These are phyloP conservation scores for Xylariales sp. DNA, from an alignment of 2,329 filamentous ascomycete genomes.

Conservation along the genomic window DNA sequence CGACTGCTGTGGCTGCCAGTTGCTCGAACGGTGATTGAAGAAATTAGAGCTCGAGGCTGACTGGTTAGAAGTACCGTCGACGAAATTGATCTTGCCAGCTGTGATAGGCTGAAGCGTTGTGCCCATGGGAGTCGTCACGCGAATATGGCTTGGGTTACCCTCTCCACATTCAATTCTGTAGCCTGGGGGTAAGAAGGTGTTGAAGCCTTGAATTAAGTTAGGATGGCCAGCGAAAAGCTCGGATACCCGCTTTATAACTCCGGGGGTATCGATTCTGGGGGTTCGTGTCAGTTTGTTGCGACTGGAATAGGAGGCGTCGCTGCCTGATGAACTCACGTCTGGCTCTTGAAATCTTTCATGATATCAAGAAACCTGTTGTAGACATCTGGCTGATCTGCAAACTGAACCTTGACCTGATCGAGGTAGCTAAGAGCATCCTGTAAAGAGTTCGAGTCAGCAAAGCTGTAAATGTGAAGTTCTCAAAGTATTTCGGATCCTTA, in stretches of 20 bases:
- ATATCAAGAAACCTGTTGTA: slow-evolving; percentile 97
- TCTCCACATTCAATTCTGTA: slow-evolving; percentile 96
- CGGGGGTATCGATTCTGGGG: slow-evolving; percentile 83
- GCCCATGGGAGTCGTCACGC: slow-evolving; percentile 96
- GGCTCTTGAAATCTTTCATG: slow-evolving; percentile 99
- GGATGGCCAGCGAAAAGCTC: slow-evolving; percentile 94
- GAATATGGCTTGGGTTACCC: slow-evolving; percentile 88
- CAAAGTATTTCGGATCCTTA: not conserved
- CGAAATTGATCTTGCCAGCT: slow-evolving; percentile 39
- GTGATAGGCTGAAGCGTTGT: slow-evolving; percentile 89
- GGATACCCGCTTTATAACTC: slow-evolving; percentile 94
- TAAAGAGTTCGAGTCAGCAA: slow-evolving; percentile 20
- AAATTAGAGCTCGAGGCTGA: slow-evolving; percentile 36
- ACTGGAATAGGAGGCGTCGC: not conserved
- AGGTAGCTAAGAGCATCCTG: slow-evolving; percentile 84
- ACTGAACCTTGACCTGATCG: slow-evolving; percentile 97
- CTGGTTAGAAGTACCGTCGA: slow-evolving; percentile 36
- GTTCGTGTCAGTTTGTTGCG: slow-evolving; percentile 21
- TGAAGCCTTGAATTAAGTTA: slow-evolving; percentile 94
- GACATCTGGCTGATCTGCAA: slow-evolving; percentile 92
- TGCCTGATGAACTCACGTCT: slow-evolving; percentile 60
- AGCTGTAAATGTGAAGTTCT: not conserved
- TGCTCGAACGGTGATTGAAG: slow-evolving; percentile 41
- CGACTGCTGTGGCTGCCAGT: slow-evolving; percentile 48
- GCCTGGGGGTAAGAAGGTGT: slow-evolving; percentile 91